Evolutionary conservation across 331 rosid genomes (phyloP).

Genomic region (Malus hybrid): DNA sequence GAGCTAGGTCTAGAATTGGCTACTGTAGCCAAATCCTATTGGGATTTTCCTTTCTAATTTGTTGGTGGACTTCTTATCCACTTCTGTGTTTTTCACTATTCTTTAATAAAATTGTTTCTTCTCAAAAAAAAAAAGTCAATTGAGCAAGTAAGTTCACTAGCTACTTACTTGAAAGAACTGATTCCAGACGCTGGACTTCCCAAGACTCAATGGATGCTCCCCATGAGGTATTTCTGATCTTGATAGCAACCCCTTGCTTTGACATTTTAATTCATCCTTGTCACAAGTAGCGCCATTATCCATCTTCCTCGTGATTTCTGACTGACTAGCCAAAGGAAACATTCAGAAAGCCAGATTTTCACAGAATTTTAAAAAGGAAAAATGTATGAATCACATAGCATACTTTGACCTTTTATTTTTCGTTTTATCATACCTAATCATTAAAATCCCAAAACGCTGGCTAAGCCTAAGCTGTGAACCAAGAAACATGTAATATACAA

Average conservation of each 20-base stretch:
- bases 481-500: not conserved
- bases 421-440: not conserved
- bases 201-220: constrained; percentile 98
- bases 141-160: not conserved
- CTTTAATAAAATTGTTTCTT: too few species aligned
- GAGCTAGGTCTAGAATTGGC: too few species aligned
- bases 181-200: constrained; percentile 92
- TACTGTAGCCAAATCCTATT: too few species aligned
- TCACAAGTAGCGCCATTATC: constrained; percentile 44
- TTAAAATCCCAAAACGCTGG: not conserved
- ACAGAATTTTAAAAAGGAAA: constrained; percentile 13
- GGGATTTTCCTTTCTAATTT: too few species aligned
- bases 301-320: constrained; percentile 82
- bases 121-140: too few species aligned
- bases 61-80: too few species aligned
- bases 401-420: not conserved
- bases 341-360: constrained; percentile 52
- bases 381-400: not conserved
- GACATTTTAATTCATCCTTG: constrained; percentile 44
- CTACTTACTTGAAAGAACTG: constrained; percentile 80
- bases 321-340: constrained; percentile 81
- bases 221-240: constrained; percentile 84
- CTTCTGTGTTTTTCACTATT: too few species aligned
- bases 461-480: not conserved
- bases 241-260: constrained; percentile 60